phyloP scores from a whole-genome alignment of 2,329 filamentous ascomycete genomes.

The Arthrobotrys sinensis region DNA sequence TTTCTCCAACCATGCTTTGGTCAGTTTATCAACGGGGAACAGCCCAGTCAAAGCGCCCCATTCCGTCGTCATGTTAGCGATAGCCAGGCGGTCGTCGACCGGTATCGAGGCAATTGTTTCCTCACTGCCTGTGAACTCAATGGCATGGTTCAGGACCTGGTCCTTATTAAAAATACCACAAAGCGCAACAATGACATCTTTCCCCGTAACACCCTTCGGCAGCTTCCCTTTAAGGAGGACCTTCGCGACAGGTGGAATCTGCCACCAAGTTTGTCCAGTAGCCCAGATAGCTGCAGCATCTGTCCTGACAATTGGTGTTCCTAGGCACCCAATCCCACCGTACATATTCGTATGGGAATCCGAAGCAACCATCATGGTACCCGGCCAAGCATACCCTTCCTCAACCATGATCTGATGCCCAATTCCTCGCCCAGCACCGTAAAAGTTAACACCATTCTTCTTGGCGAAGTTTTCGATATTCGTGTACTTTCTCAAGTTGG shows the following conservation, averaged over 20 bases:
- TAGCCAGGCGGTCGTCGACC: constrained; percentile 81
- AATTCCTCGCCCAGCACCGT: constrained; percentile 82
- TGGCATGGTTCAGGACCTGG: constrained; percentile 89
- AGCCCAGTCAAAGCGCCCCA: constrained; percentile 82
- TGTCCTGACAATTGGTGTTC: constrained; percentile 86
- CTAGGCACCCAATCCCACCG: constrained; percentile 82
- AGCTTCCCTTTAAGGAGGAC: constrained; percentile 83
- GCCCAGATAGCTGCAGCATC: constrained; percentile 90
- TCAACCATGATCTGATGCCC: constrained; percentile 95
- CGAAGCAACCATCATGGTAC: constrained; percentile 83
- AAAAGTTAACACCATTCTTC: constrained; percentile 83
- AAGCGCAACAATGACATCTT: constrained; percentile 92
- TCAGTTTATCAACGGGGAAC: constrained; percentile 83
- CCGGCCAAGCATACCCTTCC: constrained; percentile 87
- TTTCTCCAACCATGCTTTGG: constrained; percentile 80
- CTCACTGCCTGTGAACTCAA: constrained; percentile 88
- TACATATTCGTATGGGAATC: constrained; percentile 88
- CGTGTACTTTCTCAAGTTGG: constrained; percentile 85
- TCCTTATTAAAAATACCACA: constrained; percentile 88
- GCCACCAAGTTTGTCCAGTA: constrained; percentile 87
- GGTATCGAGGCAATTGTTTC: constrained; percentile 81
- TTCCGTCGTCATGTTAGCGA: constrained; percentile 85
- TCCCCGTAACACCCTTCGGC: constrained; percentile 86
- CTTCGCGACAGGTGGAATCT: constrained; percentile 86
- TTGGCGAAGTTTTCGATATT: constrained; percentile 86